Evolutionary conservation across 768 basidiomycete genomes (phyloP).

Genomic region (Clavaria fumosa): DNA sequence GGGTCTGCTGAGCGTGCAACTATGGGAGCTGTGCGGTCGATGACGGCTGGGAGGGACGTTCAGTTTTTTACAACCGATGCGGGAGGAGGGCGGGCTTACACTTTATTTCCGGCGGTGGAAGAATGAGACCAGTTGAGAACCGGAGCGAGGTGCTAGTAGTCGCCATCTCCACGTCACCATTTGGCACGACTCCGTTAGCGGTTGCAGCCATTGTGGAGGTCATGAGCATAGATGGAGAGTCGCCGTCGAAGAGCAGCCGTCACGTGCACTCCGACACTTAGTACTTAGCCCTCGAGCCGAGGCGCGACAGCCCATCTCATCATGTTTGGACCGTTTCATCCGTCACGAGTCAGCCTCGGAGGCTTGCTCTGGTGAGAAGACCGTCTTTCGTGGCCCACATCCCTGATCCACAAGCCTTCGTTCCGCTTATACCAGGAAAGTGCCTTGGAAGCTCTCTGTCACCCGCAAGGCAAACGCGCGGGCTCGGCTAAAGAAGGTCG

Average conservation of each 20-base stretch:
- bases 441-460: slow-evolving; percentile 80
- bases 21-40: slow-evolving; percentile 85
- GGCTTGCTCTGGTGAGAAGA: slow-evolving; percentile 72
- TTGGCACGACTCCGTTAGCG: slow-evolving; percentile 17
- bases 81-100: slow-evolving; percentile 36
- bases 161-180: slow-evolving; percentile 26
- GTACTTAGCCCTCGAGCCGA: background rate
- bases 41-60: slow-evolving; percentile 45
- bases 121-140: slow-evolving; percentile 77
- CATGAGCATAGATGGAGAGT: background rate
- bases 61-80: slow-evolving; percentile 4
- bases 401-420: background rate
- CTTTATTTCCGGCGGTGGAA: slow-evolving; percentile 93
- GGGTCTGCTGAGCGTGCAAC: slow-evolving; percentile 93
- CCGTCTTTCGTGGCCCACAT: background rate
- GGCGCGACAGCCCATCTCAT: too few species aligned
- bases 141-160: slow-evolving; percentile 24
- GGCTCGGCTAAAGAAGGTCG: slow-evolving; percentile 79
- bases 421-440: too few species aligned
- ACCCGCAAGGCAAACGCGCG: slow-evolving; percentile 91
- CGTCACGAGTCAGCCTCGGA: slow-evolving; percentile 43
- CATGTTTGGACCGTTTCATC: slow-evolving; percentile 84
- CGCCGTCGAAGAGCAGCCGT: background rate
- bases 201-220: background rate
- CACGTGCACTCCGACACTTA: background rate